Evolutionary conservation across 352 stramenopile species (phyloP).

Genomic region (Phytophthora megakarya): DNA sequence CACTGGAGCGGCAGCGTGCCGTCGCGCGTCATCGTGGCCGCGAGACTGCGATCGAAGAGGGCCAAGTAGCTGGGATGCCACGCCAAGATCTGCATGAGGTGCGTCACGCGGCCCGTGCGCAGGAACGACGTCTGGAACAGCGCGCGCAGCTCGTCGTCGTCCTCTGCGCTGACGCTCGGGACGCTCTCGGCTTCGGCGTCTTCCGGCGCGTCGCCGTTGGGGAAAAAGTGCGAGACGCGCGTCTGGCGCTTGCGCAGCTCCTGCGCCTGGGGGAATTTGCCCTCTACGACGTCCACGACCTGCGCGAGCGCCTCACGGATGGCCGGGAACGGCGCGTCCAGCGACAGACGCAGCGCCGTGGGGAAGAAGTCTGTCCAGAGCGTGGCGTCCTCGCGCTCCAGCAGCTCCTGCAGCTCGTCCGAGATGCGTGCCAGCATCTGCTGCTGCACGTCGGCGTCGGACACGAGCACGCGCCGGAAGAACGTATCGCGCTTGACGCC

Average conservation of each 20-base stretch:
- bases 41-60: constrained; percentile 68
- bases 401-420: constrained; percentile 61
- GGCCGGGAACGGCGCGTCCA: constrained; percentile 65
- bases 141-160: constrained; percentile 54
- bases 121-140: constrained; percentile 70
- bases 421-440: constrained; percentile 59
- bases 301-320: constrained; percentile 64
- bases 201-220: constrained; percentile 33
- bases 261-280: constrained; percentile 41
- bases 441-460: constrained; percentile 62
- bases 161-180: constrained; percentile 30
- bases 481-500: constrained; percentile 80
- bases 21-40: constrained; percentile 76
- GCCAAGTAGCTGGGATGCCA: constrained; percentile 83
- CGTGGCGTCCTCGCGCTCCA: constrained; percentile 45
- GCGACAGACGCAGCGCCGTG: constrained; percentile 62
- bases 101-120: constrained; percentile 69
- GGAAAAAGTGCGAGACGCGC: constrained; percentile 77
- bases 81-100: constrained; percentile 76
- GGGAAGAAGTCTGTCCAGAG: constrained; percentile 73
- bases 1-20: constrained; percentile 81
- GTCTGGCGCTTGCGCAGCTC: constrained; percentile 37
- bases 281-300: constrained; percentile 53
- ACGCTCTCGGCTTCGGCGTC: constrained; percentile 32
- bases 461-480: constrained; percentile 78